A percentile compares a stretch with the other conserved stretches of the same genome.
These are phyloP conservation scores for Metschnikowia kunwiensis DNA, from an alignment of 805 yeast genomes.

Conservation along the genomic window DNA sequence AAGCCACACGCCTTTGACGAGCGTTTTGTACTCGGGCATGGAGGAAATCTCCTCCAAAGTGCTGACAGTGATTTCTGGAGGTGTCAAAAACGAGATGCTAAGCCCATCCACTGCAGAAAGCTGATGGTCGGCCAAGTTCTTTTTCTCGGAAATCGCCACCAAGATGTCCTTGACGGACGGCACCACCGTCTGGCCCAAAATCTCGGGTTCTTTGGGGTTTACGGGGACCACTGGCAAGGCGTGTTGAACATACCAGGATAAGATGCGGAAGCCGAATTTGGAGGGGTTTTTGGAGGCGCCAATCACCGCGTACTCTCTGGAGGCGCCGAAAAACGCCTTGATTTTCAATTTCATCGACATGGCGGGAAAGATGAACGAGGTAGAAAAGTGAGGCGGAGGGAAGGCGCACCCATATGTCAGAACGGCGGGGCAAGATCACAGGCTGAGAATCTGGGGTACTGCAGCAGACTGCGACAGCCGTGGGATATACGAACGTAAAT, in stretches of 20 bases:
- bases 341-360: slow-evolving; percentile 41
- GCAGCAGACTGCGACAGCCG: slow-evolving; percentile 1
- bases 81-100: slow-evolving; percentile 70
- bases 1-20: slow-evolving; percentile 67
- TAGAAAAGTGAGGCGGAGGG: no score
- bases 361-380: no score
- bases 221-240: slow-evolving; percentile 61
- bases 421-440: no score
- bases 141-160: slow-evolving; percentile 17
- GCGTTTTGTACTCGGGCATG: slow-evolving; percentile 35
- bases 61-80: slow-evolving; percentile 54
- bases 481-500: background rate
- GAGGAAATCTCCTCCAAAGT: slow-evolving; percentile 37
- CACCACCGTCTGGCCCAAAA: slow-evolving; percentile 44
- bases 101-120: slow-evolving; percentile 39
- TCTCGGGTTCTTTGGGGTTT: slow-evolving; percentile 52
- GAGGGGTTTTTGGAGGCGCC: slow-evolving; percentile 66
- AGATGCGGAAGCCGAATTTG: slow-evolving; percentile 69
- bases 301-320: slow-evolving; percentile 57
- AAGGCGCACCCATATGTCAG: no score
- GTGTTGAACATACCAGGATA: slow-evolving; percentile 62
- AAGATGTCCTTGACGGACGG: slow-evolving; percentile 29
- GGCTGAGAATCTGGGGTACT: slow-evolving; percentile 12
- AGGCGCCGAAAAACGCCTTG: slow-evolving; percentile 48
- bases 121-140: slow-evolving; percentile 25